Evolutionary conservation across 805 yeast genomes (phyloP), one percentile per base, ranked within the genome.

Genomic region (Candida pseudoglaebosa): DNA sequence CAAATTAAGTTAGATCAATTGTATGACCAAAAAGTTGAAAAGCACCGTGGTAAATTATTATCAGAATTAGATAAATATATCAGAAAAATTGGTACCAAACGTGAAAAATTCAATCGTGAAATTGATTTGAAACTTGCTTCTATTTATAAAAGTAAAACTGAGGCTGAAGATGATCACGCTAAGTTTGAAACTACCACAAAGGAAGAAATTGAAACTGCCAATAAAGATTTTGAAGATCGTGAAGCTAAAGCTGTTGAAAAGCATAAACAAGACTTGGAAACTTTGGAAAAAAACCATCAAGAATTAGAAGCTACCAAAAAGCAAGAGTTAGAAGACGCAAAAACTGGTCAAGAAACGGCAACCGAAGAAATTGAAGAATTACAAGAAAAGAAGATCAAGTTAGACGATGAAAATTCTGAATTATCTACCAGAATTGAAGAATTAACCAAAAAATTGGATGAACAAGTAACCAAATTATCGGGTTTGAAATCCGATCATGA

Each of bases 201-300:
- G 36, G 51, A 49, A 24, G 73, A 67, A 40, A 75, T 75, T 39
- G 70, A 62, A 44, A 65, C 70, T 26, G 75, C 75, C 41, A 62
- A 57, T 29, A 54, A 53, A 14, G 77, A 73, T 31, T 73, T 59
- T 42, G 70, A 60, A 37, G 59, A 59, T n/a, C 67, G 74, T 31
- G 81, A 75, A 57, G 52, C 48, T 14, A 60, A 64, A 33, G 75
- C 78, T 5, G 70, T 69, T 31, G 74, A 57, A 34, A 61, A 67
- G 40, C 81, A 76, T 48, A 65, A 47, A 10, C 53, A 53, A 15
- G 72, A 73, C 49, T 71, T 70, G 51, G 73, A 67, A 37, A 61
- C 63, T 20, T 56, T 73, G 38, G 41, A 54, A 30, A 59, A 58
- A 45, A 71, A 67, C 45, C 74, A 73, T 41, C 73, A 61, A 32